Evolutionary conservation across 177 flowering plant species (phyloP), one percentile per base, ranked within the genome.

Genomic region (Telopea speciosissima): DNA sequence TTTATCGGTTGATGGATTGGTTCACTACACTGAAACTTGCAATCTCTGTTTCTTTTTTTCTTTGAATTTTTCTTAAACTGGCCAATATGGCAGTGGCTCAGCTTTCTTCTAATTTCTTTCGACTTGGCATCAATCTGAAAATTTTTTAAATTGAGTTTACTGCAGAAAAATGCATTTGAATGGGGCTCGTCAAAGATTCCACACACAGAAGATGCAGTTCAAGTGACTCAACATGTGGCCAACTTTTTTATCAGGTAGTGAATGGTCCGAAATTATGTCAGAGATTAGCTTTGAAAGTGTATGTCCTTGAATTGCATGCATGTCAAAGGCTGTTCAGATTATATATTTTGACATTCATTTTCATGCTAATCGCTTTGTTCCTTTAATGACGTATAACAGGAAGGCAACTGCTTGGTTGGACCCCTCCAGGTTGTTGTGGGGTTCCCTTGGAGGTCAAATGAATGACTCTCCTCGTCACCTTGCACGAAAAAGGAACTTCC

Each of bases 81-180:
- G 24, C 24, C 40, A 68, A 19, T 56, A 44, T 49, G 54, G 28
- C 52, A 13, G n/a, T 54, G 6, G n/a, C 23, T 6, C 61, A 3
- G 23, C 61, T 58, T 19, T 68, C 24, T 45, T 36, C 5, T 36
- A 8, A 36, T 36, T 36, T 36, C 40, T 36, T 36, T 66, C 36
- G 21, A 11, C 28, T 65, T n/a, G 12, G 31, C 3, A 40, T 21
- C 24, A 66, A 14, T 19, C 14, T 58, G 24, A 22, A 36, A 56
- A 62, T 3, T 58, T 16, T 7, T 33, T 54, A 52, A 61, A 42
- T 42, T 75, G 24, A 59, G 24, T 74, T 14, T 62, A 60, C 23
- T 89, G 84, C 92, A 95, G 99, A 93, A 95, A 85, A 95, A 95
- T 83, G 96, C 92, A 66, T 95, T 93, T 75, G 99, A 91, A 75